phyloP scores from a whole-genome alignment of 305 asterid genomes.

The Fraxinus platypoda region DNA sequence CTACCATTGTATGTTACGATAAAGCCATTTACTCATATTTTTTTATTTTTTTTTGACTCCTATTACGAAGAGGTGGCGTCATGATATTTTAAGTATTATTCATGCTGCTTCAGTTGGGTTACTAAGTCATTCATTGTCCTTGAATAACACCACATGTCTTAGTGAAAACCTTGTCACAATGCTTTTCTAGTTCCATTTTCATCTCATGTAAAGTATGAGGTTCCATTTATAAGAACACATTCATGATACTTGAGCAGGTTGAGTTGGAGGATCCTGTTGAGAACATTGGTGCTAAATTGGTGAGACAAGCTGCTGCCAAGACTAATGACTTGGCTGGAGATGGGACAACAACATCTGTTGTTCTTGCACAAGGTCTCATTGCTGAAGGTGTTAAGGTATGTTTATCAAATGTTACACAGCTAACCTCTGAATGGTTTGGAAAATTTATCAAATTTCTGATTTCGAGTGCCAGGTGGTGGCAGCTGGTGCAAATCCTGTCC shows the following conservation, averaged over 20 bases:
- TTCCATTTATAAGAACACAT: not conserved
- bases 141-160: not conserved
- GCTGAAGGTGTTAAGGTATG: slow-evolving; percentile 94
- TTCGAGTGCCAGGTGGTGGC: slow-evolving; percentile 71
- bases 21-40: not conserved
- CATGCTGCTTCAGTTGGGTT: not conserved
- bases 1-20: not conserved
- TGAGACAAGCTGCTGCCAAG: slow-evolving; percentile 97
- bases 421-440: not conserved
- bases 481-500: slow-evolving; percentile 95
- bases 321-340: slow-evolving; percentile 98
- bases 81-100: not conserved
- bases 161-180: not conserved
- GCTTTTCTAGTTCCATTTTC: not conserved
- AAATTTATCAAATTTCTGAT: not conserved
- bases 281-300: slow-evolving; percentile 96
- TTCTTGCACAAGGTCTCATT: slow-evolving; percentile 93
- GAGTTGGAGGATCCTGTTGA: slow-evolving; percentile 97
- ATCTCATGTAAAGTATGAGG: not conserved
- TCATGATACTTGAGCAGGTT: slow-evolving; percentile 46
- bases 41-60: not conserved
- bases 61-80: not conserved
- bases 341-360: slow-evolving; percentile 97
- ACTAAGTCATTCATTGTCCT: not conserved
- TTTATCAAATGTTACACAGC: not conserved